Base-by-base conservation (phyloP, 2,329 filamentous ascomycete genomes). In the Alternaria brassicae region DNA sequence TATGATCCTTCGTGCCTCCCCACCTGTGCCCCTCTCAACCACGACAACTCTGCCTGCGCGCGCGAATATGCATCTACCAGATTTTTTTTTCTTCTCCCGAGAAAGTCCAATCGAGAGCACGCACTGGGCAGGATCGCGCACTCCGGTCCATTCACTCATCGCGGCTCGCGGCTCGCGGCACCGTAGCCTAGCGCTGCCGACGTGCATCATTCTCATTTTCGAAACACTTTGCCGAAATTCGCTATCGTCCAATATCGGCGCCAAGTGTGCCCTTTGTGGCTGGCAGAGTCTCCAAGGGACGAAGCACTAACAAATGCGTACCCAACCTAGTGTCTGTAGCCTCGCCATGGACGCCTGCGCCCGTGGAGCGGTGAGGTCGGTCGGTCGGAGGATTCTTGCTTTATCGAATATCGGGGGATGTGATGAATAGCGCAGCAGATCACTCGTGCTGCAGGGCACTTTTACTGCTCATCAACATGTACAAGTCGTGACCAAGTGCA, bases 141-240 rank as follows among this genome's bases (percentile, higher is more conserved):
- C 59, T 63, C 56, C 62, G 60, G 57, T 58, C 58, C 51, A 60
- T 61, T 62, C 42, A 58, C 57, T 62, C 45, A 53, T 57, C 44
- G 66, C 63, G 67, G 63, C 60, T 64, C 53, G 67, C 68, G 67
- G 68, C 61, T 63, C 34, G 50, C 68, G 68, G 68, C 58, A 57
- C 58, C 58, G 61, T 56, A 37, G 53, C 45, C 61, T 70, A 71
- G 69, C 61, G 69, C 47, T 58, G 57, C 65, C 63, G 66, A 65
- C 51, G 50, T 60, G 56, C 49, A 59, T 61, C 48, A 45, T 62
- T 54, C 28, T 63, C 54, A 60, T 58, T 41, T 48, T 52, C 65
- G 57, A 53, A 55, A 56, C 55, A 53, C 55, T 36, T 36, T 61
- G 58, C 61, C 64, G 66, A 66, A 37, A 57, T 41, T 55, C 34